These are phyloP conservation scores for Fusarium bulbicola DNA, from an alignment of 2,329 filamentous ascomycete species.

Conservation along the genomic window DNA sequence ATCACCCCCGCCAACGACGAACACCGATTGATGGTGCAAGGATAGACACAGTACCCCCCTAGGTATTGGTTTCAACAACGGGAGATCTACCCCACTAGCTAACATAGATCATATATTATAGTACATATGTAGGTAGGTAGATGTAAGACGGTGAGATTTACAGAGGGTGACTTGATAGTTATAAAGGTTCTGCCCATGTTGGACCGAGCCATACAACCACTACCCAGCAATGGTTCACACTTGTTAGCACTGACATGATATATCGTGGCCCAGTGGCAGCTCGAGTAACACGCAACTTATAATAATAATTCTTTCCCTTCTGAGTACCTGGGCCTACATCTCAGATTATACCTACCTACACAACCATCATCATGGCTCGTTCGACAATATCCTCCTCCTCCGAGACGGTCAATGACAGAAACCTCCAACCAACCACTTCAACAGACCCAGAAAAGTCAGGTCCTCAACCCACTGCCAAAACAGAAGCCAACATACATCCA, in stretches of 20 bases:
- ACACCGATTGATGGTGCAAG: not conserved
- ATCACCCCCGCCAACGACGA: not conserved
- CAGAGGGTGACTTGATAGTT: not conserved
- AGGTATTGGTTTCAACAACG: not conserved
- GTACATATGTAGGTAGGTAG: not conserved
- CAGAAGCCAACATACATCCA: constrained; percentile 30
- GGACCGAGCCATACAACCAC: not conserved
- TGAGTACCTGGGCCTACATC: not conserved
- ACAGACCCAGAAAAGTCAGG: constrained; percentile 22
- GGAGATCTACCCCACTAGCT: not conserved
- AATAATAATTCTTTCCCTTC: not conserved
- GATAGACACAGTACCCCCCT: not conserved
- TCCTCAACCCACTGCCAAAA: constrained; percentile 13
- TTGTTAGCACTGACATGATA: not conserved
- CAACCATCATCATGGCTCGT: constrained; percentile 28
- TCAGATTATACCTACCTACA: not conserved
- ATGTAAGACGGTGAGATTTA: not conserved
- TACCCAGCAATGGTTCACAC: not conserved
- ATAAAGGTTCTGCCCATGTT: not conserved
- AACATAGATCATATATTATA: not conserved
- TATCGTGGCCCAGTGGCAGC: not conserved
- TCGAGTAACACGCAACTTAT: not conserved
- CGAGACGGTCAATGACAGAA: constrained; percentile 38
- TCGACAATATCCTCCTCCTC: constrained; percentile 41
- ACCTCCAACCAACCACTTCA: not conserved